Percentiles rank a stretch among this genome's conserved stretches.
phyloP scores from a whole-genome alignment of 495 filamentous ascomycete genomes.

The Amphirosellinia nigrospora region DNA sequence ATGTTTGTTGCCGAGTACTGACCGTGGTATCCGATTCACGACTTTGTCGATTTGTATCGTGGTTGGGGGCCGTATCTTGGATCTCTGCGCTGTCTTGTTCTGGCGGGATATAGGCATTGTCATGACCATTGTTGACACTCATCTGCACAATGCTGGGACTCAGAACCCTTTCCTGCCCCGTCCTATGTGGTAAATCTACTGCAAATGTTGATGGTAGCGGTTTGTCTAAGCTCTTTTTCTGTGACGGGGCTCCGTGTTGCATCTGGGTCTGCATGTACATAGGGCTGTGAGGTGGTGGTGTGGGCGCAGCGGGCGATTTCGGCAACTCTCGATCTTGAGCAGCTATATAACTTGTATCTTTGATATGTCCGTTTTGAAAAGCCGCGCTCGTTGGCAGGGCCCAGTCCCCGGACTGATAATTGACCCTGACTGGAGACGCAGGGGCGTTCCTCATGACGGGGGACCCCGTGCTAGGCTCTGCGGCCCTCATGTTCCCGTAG shows the following conservation, averaged over 20 bases:
- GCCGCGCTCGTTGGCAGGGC: constrained; percentile 47
- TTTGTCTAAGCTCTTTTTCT: constrained; percentile 20
- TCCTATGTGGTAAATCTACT: constrained; percentile 41
- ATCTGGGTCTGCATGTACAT: constrained; percentile 31
- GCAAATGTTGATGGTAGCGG: constrained; percentile 25
- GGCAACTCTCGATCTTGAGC: constrained; percentile 41
- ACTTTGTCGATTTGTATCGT: constrained; percentile 51
- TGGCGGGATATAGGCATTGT: constrained; percentile 23
- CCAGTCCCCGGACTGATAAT: constrained; percentile 52
- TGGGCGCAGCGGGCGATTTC: constrained; percentile 44
- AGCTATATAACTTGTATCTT: constrained; percentile 14
- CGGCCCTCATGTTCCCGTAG: constrained; percentile 44
- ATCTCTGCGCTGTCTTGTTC: constrained; percentile 44
- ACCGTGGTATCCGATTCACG: constrained; percentile 54
- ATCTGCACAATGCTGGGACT: constrained; percentile 24
- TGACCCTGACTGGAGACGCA: constrained; percentile 49
- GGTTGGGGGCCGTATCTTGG: constrained; percentile 37
- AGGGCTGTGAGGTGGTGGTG: constrained; percentile 37
- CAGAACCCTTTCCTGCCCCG: constrained; percentile 33
- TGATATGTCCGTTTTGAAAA: constrained; percentile 39
- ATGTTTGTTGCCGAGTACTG: constrained; percentile 52
- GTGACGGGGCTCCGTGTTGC: constrained; percentile 4
- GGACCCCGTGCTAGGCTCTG: constrained; percentile 38
- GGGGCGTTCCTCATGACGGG: constrained; percentile 47
- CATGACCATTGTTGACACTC: constrained; percentile 26